Evolutionary conservation across 2,329 filamentous ascomycete genomes (phyloP).

Genomic region (Ophidiomyces ophidiicola): DNA sequence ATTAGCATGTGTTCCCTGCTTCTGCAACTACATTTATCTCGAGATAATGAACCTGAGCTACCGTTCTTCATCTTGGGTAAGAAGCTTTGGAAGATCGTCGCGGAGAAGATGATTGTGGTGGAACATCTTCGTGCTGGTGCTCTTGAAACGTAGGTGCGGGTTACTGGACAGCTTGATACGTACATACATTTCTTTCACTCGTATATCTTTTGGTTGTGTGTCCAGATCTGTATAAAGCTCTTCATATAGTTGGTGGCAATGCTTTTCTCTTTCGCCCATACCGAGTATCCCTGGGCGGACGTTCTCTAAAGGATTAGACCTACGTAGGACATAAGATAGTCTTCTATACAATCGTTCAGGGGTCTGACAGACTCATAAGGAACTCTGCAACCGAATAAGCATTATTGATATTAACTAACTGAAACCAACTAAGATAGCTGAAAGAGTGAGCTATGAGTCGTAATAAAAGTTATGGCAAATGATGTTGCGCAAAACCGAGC

Average conservation of each 20-base stretch:
- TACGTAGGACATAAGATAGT: too few species aligned
- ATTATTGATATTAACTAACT: too few species aligned
- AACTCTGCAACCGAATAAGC: too few species aligned
- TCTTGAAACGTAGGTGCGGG: neutral
- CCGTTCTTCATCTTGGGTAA: constrained; percentile 43
- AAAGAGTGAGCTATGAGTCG: neutral
- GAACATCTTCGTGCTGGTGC: constrained; percentile 1
- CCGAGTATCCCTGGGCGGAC: too few species aligned
- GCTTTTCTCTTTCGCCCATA: too few species aligned
- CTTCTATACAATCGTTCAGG: too few species aligned
- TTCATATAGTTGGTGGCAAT: too few species aligned
- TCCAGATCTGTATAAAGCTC: too few species aligned
- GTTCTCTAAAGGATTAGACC: too few species aligned
- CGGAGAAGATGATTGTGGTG: constrained; percentile 17
- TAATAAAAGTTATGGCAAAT: neutral
- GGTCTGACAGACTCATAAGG: too few species aligned
- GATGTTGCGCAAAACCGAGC: neutral
- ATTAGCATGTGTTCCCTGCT: constrained; percentile 61
- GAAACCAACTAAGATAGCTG: too few species aligned
- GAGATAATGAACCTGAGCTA: constrained; percentile 49
- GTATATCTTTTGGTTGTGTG: too few species aligned
- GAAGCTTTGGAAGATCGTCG: constrained; percentile 31
- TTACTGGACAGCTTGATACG: neutral
- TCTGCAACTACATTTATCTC: constrained; percentile 52
- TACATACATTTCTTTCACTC: neutral